Conservation (phyloP, 169 alveolate species). For the Eimeria necatrix region DNA sequence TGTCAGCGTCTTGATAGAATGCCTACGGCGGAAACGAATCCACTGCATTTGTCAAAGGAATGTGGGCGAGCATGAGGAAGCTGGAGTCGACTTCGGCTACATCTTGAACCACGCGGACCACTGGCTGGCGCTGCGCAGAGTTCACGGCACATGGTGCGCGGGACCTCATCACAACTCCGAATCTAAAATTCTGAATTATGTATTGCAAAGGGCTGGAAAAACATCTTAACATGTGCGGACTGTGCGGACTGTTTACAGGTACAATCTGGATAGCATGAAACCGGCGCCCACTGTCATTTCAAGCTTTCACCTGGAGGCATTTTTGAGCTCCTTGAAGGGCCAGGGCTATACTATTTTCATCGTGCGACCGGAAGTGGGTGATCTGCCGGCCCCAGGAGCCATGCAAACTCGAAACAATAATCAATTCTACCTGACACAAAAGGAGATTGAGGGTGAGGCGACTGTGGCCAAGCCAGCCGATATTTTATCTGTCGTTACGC, state of each 20-base stretch:
- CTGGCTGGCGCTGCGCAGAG: constrained; percentile 77
- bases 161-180: background rate
- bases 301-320: background rate
- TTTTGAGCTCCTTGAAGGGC: background rate
- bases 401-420: constrained; percentile 2
- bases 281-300: constrained; percentile 41
- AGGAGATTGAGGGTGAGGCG: constrained; percentile 48
- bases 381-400: constrained; percentile 43
- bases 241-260: constrained; percentile 47
- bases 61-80: constrained; percentile 69
- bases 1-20: constrained; percentile 67
- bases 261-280: constrained; percentile 65
- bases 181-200: background rate
- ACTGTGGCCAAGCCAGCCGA: background rate
- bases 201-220: background rate
- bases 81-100: constrained; percentile 58
- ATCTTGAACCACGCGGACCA: constrained; percentile 68
- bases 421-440: constrained; percentile 41
- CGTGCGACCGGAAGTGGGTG: constrained; percentile 47
- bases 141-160: constrained; percentile 70
- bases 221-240: background rate
- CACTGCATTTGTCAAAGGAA: constrained; percentile 51
- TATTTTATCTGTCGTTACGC: background rate
- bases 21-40: constrained; percentile 61
- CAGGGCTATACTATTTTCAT: constrained; percentile 47